phyloP scores from a whole-genome alignment of 2,329 filamentous ascomycete species.

The Verticillium isaacii region DNA sequence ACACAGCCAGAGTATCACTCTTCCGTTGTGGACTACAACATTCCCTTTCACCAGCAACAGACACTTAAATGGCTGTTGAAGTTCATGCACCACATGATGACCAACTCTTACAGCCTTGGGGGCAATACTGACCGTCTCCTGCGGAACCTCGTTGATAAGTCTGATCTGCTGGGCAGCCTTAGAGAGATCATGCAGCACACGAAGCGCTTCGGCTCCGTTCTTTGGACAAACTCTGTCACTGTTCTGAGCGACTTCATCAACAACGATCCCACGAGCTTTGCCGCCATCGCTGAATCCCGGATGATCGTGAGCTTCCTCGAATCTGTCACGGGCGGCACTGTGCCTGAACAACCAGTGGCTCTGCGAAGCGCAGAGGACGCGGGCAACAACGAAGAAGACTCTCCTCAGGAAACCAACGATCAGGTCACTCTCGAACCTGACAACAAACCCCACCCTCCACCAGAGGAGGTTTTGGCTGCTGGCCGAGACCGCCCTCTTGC shows the following conservation, averaged over 20 bases:
- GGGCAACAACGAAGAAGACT: constrained; percentile 26
- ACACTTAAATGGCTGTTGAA: constrained; percentile 92
- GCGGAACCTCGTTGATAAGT: constrained; percentile 90
- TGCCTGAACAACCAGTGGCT: constrained; percentile 28
- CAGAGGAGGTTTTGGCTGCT: constrained; percentile 37
- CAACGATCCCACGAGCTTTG: constrained; percentile 96
- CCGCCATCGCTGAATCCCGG: constrained; percentile 89
- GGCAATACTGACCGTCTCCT: constrained; percentile 86
- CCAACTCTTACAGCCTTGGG: constrained; percentile 60
- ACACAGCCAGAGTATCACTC: constrained; percentile 68
- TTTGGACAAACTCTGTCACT: constrained; percentile 92
- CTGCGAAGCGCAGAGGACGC: constrained; percentile 21
- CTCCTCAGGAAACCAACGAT: constrained; percentile 33
- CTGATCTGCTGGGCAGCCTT: constrained; percentile 73
- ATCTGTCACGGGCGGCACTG: constrained; percentile 60
- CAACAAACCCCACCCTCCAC: constrained; percentile 46
- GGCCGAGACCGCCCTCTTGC: constrained; percentile 41
- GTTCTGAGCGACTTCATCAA: constrained; percentile 96
- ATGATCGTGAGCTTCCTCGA: constrained; percentile 83
- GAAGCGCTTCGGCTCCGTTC: constrained; percentile 77
- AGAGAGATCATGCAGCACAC: constrained; percentile 78
- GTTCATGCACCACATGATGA: constrained; percentile 95
- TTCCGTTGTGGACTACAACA: constrained; percentile 83
- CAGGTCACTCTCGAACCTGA: constrained; percentile 32
- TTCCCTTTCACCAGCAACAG: constrained; percentile 90